These are phyloP conservation scores for Naganishia albida DNA, from an alignment of 1,284 basidiomycete species.

Conservation along the genomic window DNA sequence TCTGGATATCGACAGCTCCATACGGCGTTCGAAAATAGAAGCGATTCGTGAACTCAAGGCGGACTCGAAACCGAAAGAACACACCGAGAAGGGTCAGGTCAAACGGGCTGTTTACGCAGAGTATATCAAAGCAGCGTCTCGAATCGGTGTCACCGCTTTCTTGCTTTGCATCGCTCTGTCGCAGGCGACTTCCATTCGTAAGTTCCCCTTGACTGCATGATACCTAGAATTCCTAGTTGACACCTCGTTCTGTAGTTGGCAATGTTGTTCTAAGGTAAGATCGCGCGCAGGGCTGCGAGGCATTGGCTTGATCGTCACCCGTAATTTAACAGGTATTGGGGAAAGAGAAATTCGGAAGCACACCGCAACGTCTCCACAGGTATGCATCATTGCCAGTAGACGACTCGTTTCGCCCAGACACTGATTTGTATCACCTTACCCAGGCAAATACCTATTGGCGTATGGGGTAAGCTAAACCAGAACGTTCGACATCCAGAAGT, in stretches of 20 bases:
- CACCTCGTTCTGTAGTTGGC: neutral
- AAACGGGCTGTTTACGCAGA: slow-evolving; percentile 73
- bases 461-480: slow-evolving; percentile 39
- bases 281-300: slow-evolving; percentile 69
- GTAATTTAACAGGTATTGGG: slow-evolving; percentile 62
- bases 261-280: slow-evolving; percentile 21
- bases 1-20: slow-evolving; percentile 41
- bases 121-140: slow-evolving; percentile 79
- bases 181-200: slow-evolving; percentile 53
- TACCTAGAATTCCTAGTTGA: neutral
- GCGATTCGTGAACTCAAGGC: slow-evolving; percentile 53
- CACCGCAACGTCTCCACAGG: slow-evolving; percentile 40
- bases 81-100: slow-evolving; percentile 78
- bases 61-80: slow-evolving; percentile 64
- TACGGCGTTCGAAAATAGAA: slow-evolving; percentile 50
- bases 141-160: slow-evolving; percentile 68
- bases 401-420: neutral
- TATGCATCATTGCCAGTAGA: neutral
- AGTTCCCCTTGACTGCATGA: neutral
- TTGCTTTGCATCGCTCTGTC: slow-evolving; percentile 61
- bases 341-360: slow-evolving; percentile 67
- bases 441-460: slow-evolving; percentile 53
- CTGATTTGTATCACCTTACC: slow-evolving; percentile 44
- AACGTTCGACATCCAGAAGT: neutral
- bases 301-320: neutral